Base-by-base conservation (phyloP, 768 basidiomycete genomes). In the Mrakia frigida region DNA sequence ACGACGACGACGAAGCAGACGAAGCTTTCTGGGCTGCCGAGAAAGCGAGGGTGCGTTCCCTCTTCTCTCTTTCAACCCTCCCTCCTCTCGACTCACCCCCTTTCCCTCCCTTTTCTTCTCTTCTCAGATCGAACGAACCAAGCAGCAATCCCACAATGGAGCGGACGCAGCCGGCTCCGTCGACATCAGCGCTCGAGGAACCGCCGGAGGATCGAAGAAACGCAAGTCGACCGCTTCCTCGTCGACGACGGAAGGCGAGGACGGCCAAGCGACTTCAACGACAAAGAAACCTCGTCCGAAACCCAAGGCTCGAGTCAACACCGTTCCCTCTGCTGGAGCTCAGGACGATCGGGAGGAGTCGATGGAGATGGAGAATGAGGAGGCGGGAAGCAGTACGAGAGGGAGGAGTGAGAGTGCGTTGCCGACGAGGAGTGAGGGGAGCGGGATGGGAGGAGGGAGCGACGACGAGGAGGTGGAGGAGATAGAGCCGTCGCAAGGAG, bases 21-120 rank as follows among this genome's bases (percentile, higher is more conserved):
- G 73, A 59, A n/a, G 56, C 33, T 9, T 74, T 74, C 60, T 74
- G 41, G 39, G 39, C n/a, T 25, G 37, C 56, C 5, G 73, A 74
- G 16, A 1, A 28, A 60, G 73, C 73, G 5, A 60, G 59, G 59
- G 73, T 74, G 23, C 35, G 73, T 28, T 52, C 28, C 28, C 7
- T 21, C n/a, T 53, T 63, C 46, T 60, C 37, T 59, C 53, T 10
- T 37, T n/a, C n/a, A 73, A n/a, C n/a, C n/a, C 31, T 59, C 31
- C 6, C 41, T 13, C 41, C 6, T n/a, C 39, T 16, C 3, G 31
- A 33, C 41, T 11, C 23, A 46, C 7, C 28, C 50, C 53, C 35
- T 21, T 11, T 6, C 39, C 50, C 28, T 46, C 31, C n/a, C 41
- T 21, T 13, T 50, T 31, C 25, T 9, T n/a, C n/a, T 35, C 39